Base-by-base conservation (phyloP, 2,329 filamentous ascomycete genomes). In the Chrysoporthe puriensis region DNA sequence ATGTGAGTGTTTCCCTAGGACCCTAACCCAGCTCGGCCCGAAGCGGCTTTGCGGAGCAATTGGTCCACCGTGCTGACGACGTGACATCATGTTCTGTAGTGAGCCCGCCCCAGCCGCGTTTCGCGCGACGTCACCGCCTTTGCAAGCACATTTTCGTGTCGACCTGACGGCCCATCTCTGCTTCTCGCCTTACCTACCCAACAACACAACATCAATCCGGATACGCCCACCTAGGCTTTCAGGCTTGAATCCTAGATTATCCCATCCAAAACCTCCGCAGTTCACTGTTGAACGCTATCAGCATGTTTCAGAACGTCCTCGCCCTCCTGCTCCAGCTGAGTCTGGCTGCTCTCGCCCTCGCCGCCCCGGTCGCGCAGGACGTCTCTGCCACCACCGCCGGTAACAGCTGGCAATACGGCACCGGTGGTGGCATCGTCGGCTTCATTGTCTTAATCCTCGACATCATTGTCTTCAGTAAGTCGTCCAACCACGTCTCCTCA, bases 371-470 rank as follows among this genome's bases (percentile, higher is more conserved):
- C 44, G 75, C 74, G 16, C 75, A 78, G 54, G 77, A 77, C 8
- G 76, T 80, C 44, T 71, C 81, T 9, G 77, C 76, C 16, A 76
- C 79, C 8, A 77, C 76, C 26, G 74, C 71, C 56, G 76, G 76
- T 43, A 80, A 84, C 71, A 77, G 83, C 11, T 87, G 84, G 84
- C 83, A 87, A 66, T 88, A 86, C 60, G 87, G 87, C 52, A 85
- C 85, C 1, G 86, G 88, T 36, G 88, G 88, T 18, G 88, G 88
- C 1, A 82, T 90, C 46, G 60, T 89, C 7, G 88, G 88, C 1
- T 85, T 90, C 72, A 84, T 90, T 65, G 80, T 90, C 4, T 76
- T 90, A 36, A 77, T 90, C 16, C 79, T 90, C 8, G 88, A 90
- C 71, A 84, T 90, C 50, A 83, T 90, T 44, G 86, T 88, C 50